These are phyloP conservation scores for Tetragonia tetragonoides DNA, from an alignment of 148 eudicot genomes.

Conservation along the genomic window DNA sequence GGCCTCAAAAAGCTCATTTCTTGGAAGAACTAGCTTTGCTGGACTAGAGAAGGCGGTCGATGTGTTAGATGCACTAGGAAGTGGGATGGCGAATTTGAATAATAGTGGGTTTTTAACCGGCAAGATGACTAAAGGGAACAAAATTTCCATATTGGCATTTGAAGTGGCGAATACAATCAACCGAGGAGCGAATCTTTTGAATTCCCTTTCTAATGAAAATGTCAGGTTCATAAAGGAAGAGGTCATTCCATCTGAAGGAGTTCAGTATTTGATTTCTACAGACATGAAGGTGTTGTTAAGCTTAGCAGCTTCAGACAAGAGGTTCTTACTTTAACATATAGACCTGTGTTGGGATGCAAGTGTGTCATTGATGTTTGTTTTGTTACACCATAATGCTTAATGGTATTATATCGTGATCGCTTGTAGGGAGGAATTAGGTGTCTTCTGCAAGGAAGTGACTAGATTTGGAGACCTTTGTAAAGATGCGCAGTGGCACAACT, in stretches of 20 bases:
- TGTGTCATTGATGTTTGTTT: not conserved
- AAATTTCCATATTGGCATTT: conserved; percentile 75
- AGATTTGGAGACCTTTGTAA: conserved; percentile 90
- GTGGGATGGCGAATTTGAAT: conserved; percentile 79
- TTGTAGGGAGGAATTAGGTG: conserved; percentile 75
- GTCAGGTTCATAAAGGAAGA: conserved; percentile 57
- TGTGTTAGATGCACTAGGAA: conserved; percentile 85
- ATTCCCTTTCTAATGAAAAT: conserved; percentile 66
- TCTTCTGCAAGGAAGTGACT: conserved; percentile 75
- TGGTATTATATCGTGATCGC: not conserved
- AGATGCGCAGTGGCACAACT: conserved; percentile 94
- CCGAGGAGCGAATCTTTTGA: conserved; percentile 69
- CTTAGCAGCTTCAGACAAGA: conserved; percentile 82
- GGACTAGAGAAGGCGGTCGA: conserved; percentile 88
- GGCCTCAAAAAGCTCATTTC: conserved; percentile 58
- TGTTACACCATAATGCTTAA: not conserved
- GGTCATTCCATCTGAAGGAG: conserved; percentile 71
- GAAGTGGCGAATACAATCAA: conserved; percentile 93
- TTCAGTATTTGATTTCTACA: conserved; percentile 66
- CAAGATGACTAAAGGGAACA: conserved; percentile 60
- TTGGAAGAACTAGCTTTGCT: conserved; percentile 79
- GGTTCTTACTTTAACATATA: conserved; percentile 35
- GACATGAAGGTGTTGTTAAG: conserved; percentile 66
- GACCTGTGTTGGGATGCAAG: not conserved
- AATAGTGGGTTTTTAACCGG: conserved; percentile 78